Percentiles rank a stretch among this genome's conserved stretches.
Conservation (phyloP, 2,329 filamentous ascomycete species). For the Rutstroemia sp. region DNA sequence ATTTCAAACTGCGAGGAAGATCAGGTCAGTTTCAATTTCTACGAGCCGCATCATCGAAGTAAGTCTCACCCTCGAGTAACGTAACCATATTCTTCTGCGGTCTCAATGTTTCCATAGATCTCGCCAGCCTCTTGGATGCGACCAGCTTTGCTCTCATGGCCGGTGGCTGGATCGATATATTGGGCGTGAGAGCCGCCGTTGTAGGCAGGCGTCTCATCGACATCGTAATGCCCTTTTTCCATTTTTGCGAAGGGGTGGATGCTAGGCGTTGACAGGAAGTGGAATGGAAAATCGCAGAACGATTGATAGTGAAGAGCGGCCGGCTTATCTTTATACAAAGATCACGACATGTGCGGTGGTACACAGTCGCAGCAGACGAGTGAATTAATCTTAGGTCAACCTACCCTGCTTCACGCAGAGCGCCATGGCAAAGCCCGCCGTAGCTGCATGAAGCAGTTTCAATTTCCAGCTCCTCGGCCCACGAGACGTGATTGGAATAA, state of each 20-base stretch:
- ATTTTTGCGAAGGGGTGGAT: slow-evolving; percentile 11
- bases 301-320: neutral
- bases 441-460: slow-evolving; percentile 4
- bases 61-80: slow-evolving; percentile 39
- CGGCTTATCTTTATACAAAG: neutral
- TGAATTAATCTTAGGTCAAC: neutral
- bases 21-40: neutral
- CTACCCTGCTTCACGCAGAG: neutral
- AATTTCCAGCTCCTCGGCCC: slow-evolving; percentile 10
- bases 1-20: slow-evolving; percentile 25
- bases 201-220: slow-evolving; percentile 17
- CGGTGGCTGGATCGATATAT: slow-evolving; percentile 19
- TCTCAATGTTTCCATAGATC: slow-evolving; percentile 43
- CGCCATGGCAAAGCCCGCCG: neutral
- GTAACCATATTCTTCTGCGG: slow-evolving; percentile 44
- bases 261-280: neutral
- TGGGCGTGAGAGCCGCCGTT: slow-evolving; percentile 12
- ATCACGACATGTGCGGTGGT: no score
- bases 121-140: slow-evolving; percentile 41
- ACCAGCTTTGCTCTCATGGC: slow-evolving; percentile 25
- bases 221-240: slow-evolving; percentile 22
- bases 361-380: neutral
- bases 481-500: neutral
- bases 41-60: neutral
- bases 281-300: neutral